Evolutionary conservation across 306 rosid genomes (phyloP).

Genomic region (Cicer pinnatifidum): DNA sequence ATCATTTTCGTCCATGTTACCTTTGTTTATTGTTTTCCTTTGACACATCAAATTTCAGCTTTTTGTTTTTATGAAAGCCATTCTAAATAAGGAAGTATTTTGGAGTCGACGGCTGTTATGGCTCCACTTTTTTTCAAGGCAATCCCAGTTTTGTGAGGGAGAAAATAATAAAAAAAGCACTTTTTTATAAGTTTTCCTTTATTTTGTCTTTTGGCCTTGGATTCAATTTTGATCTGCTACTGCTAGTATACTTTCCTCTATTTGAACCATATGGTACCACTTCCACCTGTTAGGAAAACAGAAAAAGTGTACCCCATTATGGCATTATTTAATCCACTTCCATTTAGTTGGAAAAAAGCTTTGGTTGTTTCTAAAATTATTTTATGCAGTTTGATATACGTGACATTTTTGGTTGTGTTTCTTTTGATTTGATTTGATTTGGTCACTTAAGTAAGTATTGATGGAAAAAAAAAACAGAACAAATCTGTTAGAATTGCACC

Average conservation of each 20-base stretch:
- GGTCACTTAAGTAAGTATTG: no score
- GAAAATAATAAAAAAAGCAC: neutral
- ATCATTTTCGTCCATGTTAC: conserved; percentile 39
- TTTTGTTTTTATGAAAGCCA: conserved; percentile 12
- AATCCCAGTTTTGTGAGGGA: neutral
- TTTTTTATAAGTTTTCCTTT: conserved; percentile 8
- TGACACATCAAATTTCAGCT: conserved; percentile 23
- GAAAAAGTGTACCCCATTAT: neutral
- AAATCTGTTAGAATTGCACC: neutral
- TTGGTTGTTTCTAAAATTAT: neutral
- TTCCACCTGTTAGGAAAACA: neutral
- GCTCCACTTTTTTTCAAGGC: conserved; percentile 4
- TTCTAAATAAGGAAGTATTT: conserved; percentile 23
- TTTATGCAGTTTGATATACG: no score
- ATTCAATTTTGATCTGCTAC: conserved; percentile 15
- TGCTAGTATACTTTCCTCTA: neutral
- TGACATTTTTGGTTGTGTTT: no score
- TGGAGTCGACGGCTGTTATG: conserved; percentile 1
- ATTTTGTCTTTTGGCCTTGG: conserved; percentile 1
- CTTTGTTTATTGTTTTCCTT: conserved; percentile 32
- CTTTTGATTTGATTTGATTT: no score
- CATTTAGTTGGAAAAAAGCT: neutral
- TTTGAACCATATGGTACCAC: conserved; percentile 14
- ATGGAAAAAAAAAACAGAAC: no score
- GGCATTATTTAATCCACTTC: neutral